phyloP scores from a whole-genome alignment of 2,329 filamentous ascomycete genomes.

The Ophiostoma australiae region DNA sequence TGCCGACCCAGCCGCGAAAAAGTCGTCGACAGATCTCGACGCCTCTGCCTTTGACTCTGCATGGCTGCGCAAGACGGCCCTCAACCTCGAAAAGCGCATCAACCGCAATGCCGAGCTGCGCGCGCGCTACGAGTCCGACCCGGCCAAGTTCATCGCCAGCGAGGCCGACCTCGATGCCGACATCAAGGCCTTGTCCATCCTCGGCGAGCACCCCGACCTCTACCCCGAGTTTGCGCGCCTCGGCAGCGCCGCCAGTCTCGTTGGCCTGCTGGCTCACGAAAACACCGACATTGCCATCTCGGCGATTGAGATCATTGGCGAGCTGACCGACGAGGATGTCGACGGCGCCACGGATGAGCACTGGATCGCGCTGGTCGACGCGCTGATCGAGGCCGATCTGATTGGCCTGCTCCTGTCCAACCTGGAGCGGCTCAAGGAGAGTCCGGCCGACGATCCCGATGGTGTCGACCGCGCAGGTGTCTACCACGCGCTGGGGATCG shows the following conservation, averaged over 20 bases:
- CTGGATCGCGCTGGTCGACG: constrained; percentile 72
- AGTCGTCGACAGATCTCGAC: constrained; percentile 40
- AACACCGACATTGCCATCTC: constrained; percentile 96
- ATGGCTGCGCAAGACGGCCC: constrained; percentile 76
- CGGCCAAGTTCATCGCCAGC: constrained; percentile 74
- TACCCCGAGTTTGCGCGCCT: constrained; percentile 75
- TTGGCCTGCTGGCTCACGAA: constrained; percentile 81
- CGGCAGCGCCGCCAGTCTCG: constrained; percentile 67
- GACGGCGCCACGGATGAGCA: constrained; percentile 67
- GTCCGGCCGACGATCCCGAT: constrained; percentile 52
- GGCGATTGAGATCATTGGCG: constrained; percentile 80
- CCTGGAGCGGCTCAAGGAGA: constrained; percentile 73
- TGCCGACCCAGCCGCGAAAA: constrained; percentile 47
- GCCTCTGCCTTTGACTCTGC: constrained; percentile 69
- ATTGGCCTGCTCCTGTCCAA: constrained; percentile 71
- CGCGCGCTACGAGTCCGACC: constrained; percentile 75
- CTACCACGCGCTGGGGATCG: constrained; percentile 74
- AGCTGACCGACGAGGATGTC: constrained; percentile 91
- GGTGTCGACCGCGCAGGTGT: constrained; percentile 74
- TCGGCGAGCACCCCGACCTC: constrained; percentile 79
- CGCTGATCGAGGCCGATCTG: constrained; percentile 62
- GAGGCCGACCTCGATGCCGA: constrained; percentile 88
- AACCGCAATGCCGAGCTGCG: constrained; percentile 85
- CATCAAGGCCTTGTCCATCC: constrained; percentile 78
- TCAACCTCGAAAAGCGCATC: constrained; percentile 86